Conservation (phyloP, 2,329 filamentous ascomycete genomes). For the Sodiomyces alkalinus region DNA sequence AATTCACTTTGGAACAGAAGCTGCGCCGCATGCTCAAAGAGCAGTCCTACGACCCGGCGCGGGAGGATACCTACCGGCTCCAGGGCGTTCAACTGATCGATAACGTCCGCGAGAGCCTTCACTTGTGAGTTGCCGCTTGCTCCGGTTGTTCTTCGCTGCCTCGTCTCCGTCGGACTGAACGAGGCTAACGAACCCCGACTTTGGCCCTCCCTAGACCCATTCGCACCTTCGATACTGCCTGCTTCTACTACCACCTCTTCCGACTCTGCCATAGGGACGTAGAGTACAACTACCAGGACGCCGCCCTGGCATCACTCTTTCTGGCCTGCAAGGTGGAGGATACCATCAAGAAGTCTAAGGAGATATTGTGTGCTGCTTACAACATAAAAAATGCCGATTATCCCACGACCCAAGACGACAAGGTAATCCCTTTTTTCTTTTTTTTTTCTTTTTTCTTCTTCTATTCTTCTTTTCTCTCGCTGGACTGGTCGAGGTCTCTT, state of each 20-base stretch:
- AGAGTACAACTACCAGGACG: slow-evolving; percentile 78
- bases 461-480: too few relatives aligned
- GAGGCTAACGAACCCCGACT: too few relatives aligned
- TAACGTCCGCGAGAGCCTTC: slow-evolving; percentile 61
- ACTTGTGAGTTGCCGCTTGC: slow-evolving; percentile 47
- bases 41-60: slow-evolving; percentile 56
- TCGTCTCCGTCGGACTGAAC: too few relatives aligned
- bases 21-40: slow-evolving; percentile 58
- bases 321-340: slow-evolving; percentile 96
- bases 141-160: slow-evolving; percentile 1
- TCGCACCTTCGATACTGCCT: slow-evolving; percentile 82
- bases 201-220: slow-evolving; percentile 63
- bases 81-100: slow-evolving; percentile 86
- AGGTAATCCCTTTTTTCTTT: slow-evolving; percentile 29
- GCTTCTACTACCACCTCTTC: slow-evolving; percentile 88
- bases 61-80: slow-evolving; percentile 66
- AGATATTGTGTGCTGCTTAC: slow-evolving; percentile 81
- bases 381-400: slow-evolving; percentile 60
- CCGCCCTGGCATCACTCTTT: slow-evolving; percentile 75
- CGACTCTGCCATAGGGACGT: slow-evolving; percentile 70
- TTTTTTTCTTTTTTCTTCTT: too few relatives aligned
- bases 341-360: slow-evolving; percentile 88
- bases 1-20: slow-evolving; percentile 71
- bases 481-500: slow-evolving; percentile 3
- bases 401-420: slow-evolving; percentile 67